phyloP scores from a whole-genome alignment of 306 rosid species.

The Erythrophleum fordii region DNA sequence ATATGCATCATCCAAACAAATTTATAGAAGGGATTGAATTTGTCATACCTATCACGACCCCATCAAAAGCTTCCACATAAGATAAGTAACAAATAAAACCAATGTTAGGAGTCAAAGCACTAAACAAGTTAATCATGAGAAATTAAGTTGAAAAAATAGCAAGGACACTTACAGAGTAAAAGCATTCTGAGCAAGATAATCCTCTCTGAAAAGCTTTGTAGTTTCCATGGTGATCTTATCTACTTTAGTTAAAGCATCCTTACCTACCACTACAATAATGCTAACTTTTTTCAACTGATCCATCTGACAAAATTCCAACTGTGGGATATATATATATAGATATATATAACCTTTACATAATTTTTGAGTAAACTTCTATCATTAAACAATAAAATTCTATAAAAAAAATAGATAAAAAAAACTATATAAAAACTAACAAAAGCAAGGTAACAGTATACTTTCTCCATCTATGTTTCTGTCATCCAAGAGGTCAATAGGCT shows the following conservation, averaged over 20 bases:
- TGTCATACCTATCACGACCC: constrained; percentile 78
- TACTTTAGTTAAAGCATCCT: constrained; percentile 97
- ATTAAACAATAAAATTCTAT: too few relatives aligned
- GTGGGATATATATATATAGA: too few relatives aligned
- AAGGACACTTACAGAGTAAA: constrained; percentile 81
- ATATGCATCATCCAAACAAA: constrained; percentile 99
- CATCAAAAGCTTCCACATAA: constrained; percentile 13
- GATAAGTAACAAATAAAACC: constrained; percentile 19
- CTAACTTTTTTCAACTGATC: too few relatives aligned
- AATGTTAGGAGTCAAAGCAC: constrained; percentile 67
- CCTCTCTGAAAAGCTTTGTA: constrained; percentile 99
- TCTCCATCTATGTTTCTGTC: too few relatives aligned
- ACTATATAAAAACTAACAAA: too few relatives aligned
- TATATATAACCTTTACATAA: too few relatives aligned
- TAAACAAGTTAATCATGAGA: constrained; percentile 83
- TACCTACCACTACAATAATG: too few relatives aligned
- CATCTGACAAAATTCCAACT: too few relatives aligned
- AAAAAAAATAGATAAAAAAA: too few relatives aligned
- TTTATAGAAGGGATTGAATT: constrained; percentile 98
- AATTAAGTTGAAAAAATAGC: constrained; percentile 17
- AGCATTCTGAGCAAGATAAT: constrained; percentile 99
- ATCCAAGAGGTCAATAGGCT: too few relatives aligned
- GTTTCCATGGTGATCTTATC: constrained; percentile 98
- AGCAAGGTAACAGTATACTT: too few relatives aligned
- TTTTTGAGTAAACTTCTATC: too few relatives aligned